These are phyloP conservation scores for Porphyridium purpureum DNA, from an alignment of 23 red algal genomes.

Conservation along the genomic window DNA sequence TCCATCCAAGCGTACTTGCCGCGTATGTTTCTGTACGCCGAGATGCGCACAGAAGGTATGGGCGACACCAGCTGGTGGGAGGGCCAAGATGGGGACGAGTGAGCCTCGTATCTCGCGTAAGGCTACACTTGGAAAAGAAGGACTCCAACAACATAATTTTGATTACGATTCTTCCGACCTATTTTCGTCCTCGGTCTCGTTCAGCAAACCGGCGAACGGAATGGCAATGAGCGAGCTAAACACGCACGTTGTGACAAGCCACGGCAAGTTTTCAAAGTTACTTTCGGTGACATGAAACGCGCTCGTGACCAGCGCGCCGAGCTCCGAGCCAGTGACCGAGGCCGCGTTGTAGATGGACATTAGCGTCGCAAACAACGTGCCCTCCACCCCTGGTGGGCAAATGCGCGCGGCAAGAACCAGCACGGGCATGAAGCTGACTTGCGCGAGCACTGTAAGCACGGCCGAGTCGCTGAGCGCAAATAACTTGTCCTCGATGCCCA, in stretches of 20 bases:
- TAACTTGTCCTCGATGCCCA: conserved; percentile 60
- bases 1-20: too few relatives aligned
- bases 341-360: conserved; percentile 84
- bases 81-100: too few relatives aligned
- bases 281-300: conserved; percentile 51
- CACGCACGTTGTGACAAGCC: conserved; percentile 48
- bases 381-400: conserved; percentile 86
- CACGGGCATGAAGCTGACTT: conserved; percentile 88
- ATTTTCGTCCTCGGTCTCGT: conserved; percentile 15
- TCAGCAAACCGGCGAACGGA: conserved; percentile 34
- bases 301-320: conserved; percentile 55
- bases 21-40: too few relatives aligned
- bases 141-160: too few relatives aligned
- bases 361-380: conserved; percentile 76
- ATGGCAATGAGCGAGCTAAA: conserved; percentile 32
- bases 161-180: too few relatives aligned
- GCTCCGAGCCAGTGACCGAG: conserved; percentile 39
- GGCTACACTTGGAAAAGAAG: too few relatives aligned
- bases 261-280: conserved; percentile 53
- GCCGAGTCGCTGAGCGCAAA: conserved; percentile 84
- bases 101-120: too few relatives aligned
- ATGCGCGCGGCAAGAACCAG: conserved; percentile 81
- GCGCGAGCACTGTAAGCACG: conserved; percentile 60
- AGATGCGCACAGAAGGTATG: too few relatives aligned
- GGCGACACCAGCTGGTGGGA: too few relatives aligned